Evolutionary conservation across 2,329 filamentous ascomycete genomes (phyloP).

Genomic region (Dothideomycetes sp.): DNA sequence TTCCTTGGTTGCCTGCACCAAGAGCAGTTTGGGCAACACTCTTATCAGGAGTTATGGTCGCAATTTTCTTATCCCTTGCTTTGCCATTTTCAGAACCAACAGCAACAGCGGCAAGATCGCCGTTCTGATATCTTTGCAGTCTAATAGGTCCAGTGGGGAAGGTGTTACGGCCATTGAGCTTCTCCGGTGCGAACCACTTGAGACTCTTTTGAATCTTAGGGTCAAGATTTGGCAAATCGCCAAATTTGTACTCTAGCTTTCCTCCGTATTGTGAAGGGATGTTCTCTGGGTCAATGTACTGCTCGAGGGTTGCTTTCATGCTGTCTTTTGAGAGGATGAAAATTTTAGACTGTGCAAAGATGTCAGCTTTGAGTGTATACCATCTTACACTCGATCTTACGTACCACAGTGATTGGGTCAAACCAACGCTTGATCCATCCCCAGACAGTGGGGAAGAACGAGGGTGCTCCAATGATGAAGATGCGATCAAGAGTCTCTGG

Average conservation of each 20-base stretch:
- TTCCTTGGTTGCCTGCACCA: slow-evolving; percentile 1
- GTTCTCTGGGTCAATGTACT: slow-evolving; percentile 71
- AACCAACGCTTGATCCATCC: slow-evolving; percentile 95
- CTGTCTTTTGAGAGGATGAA: slow-evolving; percentile 71
- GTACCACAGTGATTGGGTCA: slow-evolving; percentile 62
- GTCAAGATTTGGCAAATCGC: slow-evolving; percentile 64
- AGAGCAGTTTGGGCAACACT: background rate
- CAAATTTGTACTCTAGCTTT: slow-evolving; percentile 71
- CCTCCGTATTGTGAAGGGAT: slow-evolving; percentile 89
- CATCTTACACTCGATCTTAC: slow-evolving; percentile 31
- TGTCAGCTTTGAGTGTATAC: background rate
- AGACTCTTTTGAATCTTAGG: slow-evolving; percentile 30
- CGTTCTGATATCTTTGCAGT: slow-evolving; percentile 29
- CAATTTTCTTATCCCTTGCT: slow-evolving; percentile 27
- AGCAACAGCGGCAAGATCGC: slow-evolving; percentile 33
- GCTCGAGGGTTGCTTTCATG: slow-evolving; percentile 63
- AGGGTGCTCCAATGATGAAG: slow-evolving; percentile 79
- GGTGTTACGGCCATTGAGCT: slow-evolving; percentile 22
- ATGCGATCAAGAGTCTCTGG: slow-evolving; percentile 84
- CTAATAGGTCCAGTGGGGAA: slow-evolving; percentile 37
- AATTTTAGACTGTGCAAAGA: slow-evolving; percentile 59
- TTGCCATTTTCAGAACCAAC: slow-evolving; percentile 33
- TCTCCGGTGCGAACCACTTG: slow-evolving; percentile 26
- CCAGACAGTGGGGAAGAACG: slow-evolving; percentile 89
- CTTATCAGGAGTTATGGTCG: slow-evolving; percentile 19